phyloP scores from a whole-genome alignment of 306 rosid species.

The Cucurbita moschata region DNA sequence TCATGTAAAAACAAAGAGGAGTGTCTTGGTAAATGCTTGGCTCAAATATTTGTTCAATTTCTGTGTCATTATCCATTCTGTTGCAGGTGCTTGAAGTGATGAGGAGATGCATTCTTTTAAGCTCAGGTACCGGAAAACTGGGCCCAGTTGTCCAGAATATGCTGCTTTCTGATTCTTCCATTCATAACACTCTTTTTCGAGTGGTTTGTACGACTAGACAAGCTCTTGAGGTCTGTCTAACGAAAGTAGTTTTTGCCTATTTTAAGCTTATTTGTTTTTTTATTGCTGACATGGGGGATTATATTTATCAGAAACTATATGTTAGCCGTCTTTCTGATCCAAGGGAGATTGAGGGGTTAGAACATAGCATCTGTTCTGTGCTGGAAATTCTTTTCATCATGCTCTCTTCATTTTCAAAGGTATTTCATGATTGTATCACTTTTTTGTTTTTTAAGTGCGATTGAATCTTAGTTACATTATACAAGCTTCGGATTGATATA shows the following conservation, averaged over 20 bases:
- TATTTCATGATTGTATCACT: constrained; percentile 12
- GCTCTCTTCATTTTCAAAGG: constrained; percentile 69
- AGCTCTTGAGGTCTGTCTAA: constrained; percentile 55
- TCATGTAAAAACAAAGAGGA: background rate
- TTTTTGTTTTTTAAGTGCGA: constrained; percentile 6
- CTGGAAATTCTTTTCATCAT: constrained; percentile 51
- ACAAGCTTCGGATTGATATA: background rate
- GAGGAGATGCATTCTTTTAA: constrained; percentile 48
- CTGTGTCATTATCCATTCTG: background rate
- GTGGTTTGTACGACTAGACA: constrained; percentile 62
- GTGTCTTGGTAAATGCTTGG: background rate
- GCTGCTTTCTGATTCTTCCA: constrained; percentile 70
- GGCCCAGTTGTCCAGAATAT: constrained; percentile 41
- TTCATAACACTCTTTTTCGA: constrained; percentile 58
- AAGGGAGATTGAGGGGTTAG: constrained; percentile 75
- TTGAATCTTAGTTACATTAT: background rate
- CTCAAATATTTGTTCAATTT: background rate
- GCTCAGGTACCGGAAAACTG: constrained; percentile 35
- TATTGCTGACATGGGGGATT: constrained; percentile 10
- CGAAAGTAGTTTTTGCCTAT: constrained; percentile 10
- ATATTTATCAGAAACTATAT: constrained; percentile 44
- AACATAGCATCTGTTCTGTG: constrained; percentile 52
- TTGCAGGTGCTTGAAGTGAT: constrained; percentile 79
- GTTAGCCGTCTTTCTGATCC: constrained; percentile 57
- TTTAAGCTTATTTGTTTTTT: constrained; percentile 3